Evolutionary conservation across 2,329 filamentous ascomycete genomes (phyloP).

Genomic region (Colletotrichum filicis): DNA sequence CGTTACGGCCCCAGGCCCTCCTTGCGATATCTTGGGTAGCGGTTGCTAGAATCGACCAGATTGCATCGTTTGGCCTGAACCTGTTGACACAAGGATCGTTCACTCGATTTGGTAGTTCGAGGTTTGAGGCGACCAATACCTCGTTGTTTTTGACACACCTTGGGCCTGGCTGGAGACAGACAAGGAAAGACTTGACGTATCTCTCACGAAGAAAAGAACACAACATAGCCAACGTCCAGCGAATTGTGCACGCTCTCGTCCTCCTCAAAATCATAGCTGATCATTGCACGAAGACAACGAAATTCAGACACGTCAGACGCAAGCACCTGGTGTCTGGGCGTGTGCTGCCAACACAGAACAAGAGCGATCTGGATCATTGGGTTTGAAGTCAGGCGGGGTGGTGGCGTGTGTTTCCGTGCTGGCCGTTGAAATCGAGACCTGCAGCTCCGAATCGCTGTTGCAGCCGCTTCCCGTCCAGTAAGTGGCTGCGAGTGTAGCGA

Average conservation of each 20-base stretch:
- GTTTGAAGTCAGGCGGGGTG: slow-evolving; percentile 19
- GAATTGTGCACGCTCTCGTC: not conserved
- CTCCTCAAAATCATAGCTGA: not conserved
- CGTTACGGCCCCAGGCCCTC: not conserved
- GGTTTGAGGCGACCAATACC: not conserved
- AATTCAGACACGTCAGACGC: slow-evolving; percentile 30
- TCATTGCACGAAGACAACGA: slow-evolving; percentile 1
- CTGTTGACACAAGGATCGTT: not conserved
- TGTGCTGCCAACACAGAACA: slow-evolving; percentile 26
- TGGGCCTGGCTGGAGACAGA: not conserved
- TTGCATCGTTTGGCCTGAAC: not conserved
- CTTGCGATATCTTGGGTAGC: not conserved
- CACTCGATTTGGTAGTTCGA: not conserved
- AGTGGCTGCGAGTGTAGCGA: slow-evolving; percentile 7
- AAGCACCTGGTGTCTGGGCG: slow-evolving; percentile 22
- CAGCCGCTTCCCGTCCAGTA: slow-evolving; percentile 29
- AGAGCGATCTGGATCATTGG: not conserved
- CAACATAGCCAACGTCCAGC: not conserved
- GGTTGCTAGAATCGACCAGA: not conserved
- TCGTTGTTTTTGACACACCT: not conserved
- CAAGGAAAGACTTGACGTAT: not conserved
- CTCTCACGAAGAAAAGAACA: too few relatives aligned
- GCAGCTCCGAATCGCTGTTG: slow-evolving; percentile 34
- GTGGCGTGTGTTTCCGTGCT: slow-evolving; percentile 26
- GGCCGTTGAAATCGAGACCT: slow-evolving; percentile 35